A percentile compares a stretch with the other conserved stretches of the same genome.
Conservation (phyloP, 176 grass and related monocot species). For the Alopecurus myosuroides region DNA sequence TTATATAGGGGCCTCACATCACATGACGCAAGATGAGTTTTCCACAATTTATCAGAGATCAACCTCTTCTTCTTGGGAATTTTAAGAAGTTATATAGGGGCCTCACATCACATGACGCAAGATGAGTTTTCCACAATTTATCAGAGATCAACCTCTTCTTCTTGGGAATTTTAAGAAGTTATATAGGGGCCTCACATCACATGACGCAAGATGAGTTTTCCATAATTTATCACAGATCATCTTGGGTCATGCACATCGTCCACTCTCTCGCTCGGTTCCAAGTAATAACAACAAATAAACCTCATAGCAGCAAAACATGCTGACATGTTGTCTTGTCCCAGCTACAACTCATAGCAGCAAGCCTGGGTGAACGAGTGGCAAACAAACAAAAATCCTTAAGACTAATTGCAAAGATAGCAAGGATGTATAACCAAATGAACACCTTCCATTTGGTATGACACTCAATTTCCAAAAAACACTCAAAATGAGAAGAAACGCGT, state of each 20-base stretch:
- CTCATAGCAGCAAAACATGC: background rate
- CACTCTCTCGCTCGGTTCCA: constrained; percentile 11
- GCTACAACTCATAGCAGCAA: background rate
- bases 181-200: no score
- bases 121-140: background rate
- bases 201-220: background rate
- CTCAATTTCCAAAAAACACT: background rate
- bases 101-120: constrained; percentile 3
- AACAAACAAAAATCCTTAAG: no score
- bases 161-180: no score
- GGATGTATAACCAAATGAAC: no score
- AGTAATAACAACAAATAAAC: background rate
- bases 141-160: no score
- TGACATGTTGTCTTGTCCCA: background rate
- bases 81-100: no score
- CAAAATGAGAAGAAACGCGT: background rate
- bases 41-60: background rate
- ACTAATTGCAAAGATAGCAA: background rate
- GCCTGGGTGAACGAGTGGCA: background rate
- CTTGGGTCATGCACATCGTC: constrained; percentile 7
- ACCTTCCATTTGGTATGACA: background rate
- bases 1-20: no score
- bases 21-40: background rate
- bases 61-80: no score
- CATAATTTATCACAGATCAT: background rate